Base-by-base conservation (phyloP, 352 stramenopile species). In the Halophytophthora polymorphica region DNA sequence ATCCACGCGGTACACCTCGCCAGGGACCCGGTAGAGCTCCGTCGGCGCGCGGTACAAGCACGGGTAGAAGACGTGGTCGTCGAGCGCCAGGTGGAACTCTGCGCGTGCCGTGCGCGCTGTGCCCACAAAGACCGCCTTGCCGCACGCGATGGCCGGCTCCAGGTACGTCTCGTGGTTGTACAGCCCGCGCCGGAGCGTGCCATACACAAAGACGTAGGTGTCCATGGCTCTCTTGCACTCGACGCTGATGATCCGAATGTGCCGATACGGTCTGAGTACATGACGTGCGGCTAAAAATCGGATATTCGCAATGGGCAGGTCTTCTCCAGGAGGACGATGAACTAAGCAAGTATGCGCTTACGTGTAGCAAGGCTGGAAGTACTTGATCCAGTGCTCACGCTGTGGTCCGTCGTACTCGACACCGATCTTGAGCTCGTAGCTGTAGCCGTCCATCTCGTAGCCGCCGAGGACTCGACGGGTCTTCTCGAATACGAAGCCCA, bases 91-190 rank as follows among this genome's bases (percentile, higher is more conserved):
- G 52, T 73, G 64, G 43, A 85, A 85, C 34, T 72, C 69, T 7
- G 59, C 43, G 11, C 58, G 53, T 11, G 60, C 51, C 6, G 77
- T 89, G 18, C 63, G 55, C n/a, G 58, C 74, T n/a, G 68, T 62
- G 17, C 63, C 70, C 10, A 83, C 38, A 48, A 79, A 86, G 46
- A 59, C 58, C 11, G 74, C 77, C 58, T 89, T 89, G 50, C 61
- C 60, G 14, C 56, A 35, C 2, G 69, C 50, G 19, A 71, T 61
- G 6, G 72, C 66, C 17, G 73, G 74, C 34, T 66, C 56, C 19
- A 90, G 61, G 53, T 90, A 90, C 42, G 71, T 46, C n/a, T 83
- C 59, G 57, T 88, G 83, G 70, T 90, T 90, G 50, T 77, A 54
- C 48, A 85, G 81, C 21, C 66, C 75, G 17, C 68, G 73, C 69